Conservation (phyloP, 2,329 filamentous ascomycete species). For the Penicillium janthinellum region DNA sequence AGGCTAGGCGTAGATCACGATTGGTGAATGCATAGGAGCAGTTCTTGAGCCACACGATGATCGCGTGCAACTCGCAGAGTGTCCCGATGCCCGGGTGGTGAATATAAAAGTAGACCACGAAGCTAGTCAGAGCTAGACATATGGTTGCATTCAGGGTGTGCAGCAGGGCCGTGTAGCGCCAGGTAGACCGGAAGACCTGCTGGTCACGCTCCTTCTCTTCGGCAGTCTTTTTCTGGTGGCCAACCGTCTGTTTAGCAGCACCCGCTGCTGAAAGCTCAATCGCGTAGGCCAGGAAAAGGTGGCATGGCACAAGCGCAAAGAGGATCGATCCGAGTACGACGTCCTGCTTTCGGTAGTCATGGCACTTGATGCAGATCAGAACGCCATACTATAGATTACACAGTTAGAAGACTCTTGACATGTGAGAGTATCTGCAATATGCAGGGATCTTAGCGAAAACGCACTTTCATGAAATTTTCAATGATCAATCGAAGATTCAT, state of each 20-base stretch:
- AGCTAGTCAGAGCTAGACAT: slow-evolving; percentile 77
- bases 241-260: slow-evolving; percentile 71
- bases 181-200: slow-evolving; percentile 69
- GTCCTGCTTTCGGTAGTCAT: slow-evolving; percentile 81
- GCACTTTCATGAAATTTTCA: slow-evolving; percentile 92
- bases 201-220: slow-evolving; percentile 62
- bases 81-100: slow-evolving; percentile 94
- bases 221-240: slow-evolving; percentile 58
- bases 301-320: slow-evolving; percentile 85
- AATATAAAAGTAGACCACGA: slow-evolving; percentile 86
- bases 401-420: background rate
- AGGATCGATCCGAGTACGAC: slow-evolving; percentile 73
- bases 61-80: slow-evolving; percentile 83
- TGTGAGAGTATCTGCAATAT: background rate
- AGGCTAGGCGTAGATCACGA: slow-evolving; percentile 87
- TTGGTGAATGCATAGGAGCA: slow-evolving; percentile 97
- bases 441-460: background rate
- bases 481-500: slow-evolving; percentile 93
- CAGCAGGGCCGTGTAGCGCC: slow-evolving; percentile 76
- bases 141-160: slow-evolving; percentile 83
- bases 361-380: slow-evolving; percentile 85
- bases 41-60: slow-evolving; percentile 95
- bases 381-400: slow-evolving; percentile 75
- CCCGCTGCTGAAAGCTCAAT: slow-evolving; percentile 83
- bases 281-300: slow-evolving; percentile 85